Evolutionary conservation across 163 green algal species (phyloP).

Genomic region (Coccomyxa subellipsoidea): DNA sequence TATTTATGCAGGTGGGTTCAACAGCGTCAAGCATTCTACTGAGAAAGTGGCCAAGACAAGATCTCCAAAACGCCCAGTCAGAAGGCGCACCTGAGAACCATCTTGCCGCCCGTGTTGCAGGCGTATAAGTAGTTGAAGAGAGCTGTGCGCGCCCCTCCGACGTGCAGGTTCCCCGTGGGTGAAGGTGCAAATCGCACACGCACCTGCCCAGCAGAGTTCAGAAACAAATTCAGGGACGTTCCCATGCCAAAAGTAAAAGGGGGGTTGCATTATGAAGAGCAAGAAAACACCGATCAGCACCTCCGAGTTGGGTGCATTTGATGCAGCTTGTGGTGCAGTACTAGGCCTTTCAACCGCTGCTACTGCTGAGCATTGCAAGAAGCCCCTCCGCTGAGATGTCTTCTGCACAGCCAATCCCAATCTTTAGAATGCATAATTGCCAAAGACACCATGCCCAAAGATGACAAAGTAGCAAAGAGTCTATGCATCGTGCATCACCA

Average conservation of each 20-base stretch:
- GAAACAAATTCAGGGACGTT: neutral
- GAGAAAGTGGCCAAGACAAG: neutral
- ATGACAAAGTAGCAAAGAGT: no score
- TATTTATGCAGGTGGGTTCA: no score
- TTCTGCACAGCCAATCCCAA: neutral
- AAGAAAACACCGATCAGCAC: neutral
- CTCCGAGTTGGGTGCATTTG: neutral
- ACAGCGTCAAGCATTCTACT: no score
- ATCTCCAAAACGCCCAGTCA: neutral
- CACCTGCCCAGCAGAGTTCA: slow-evolving; percentile 6
- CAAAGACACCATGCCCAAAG: no score
- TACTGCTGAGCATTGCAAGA: neutral
- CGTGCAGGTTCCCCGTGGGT: slow-evolving; percentile 95
- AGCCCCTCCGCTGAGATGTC: neutral
- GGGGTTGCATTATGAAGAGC: neutral
- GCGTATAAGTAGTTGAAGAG: slow-evolving; percentile 99
- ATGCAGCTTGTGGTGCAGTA: neutral
- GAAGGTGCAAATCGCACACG: slow-evolving; percentile 96
- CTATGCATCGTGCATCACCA: no score
- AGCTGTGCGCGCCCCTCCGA: slow-evolving; percentile 94
- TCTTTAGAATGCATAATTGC: no score
- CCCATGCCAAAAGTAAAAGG: neutral
- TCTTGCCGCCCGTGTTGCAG: slow-evolving; percentile 79
- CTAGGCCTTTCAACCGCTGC: slow-evolving; percentile 1
- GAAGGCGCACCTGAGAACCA: slow-evolving; percentile 79